A percentile compares a stretch with the other conserved stretches of the same genome.
These are phyloP conservation scores for Vitis rupestris DNA, from an alignment of 164 flowering plant species.

Conservation along the genomic window DNA sequence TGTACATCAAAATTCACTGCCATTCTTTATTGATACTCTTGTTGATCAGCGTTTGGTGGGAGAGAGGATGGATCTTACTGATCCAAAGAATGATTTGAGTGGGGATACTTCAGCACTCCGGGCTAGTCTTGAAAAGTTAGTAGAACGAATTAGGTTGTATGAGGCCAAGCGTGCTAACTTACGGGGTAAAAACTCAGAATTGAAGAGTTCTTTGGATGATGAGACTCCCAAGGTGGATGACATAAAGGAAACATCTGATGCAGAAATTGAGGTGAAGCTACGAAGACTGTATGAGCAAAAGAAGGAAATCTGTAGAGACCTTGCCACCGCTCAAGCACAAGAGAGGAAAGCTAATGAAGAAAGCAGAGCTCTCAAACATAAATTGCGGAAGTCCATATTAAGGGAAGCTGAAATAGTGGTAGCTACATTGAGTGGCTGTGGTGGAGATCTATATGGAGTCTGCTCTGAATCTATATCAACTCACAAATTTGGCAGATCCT, in stretches of 20 bases:
- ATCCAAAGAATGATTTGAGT: slow-evolving; percentile 29
- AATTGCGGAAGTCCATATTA: slow-evolving; percentile 66
- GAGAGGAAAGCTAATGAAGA: slow-evolving; percentile 80
- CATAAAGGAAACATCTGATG: slow-evolving; percentile 55
- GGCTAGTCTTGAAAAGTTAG: slow-evolving; percentile 70
- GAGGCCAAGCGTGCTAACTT: slow-evolving; percentile 83
- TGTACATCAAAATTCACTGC: slow-evolving; percentile 80
- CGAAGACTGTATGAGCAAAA: slow-evolving; percentile 66
- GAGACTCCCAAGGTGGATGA: slow-evolving; percentile 32
- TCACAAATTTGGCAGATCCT: slow-evolving; percentile 48
- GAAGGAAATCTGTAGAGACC: slow-evolving; percentile 60
- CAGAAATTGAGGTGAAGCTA: slow-evolving; percentile 53
- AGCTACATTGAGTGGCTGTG: slow-evolving; percentile 92
- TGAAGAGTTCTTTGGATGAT: slow-evolving; percentile 30
- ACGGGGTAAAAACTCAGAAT: slow-evolving; percentile 39
- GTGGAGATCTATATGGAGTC: slow-evolving; percentile 88
- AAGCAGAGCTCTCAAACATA: slow-evolving; percentile 53
- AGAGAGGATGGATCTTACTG: slow-evolving; percentile 40
- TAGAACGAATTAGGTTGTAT: slow-evolving; percentile 60
- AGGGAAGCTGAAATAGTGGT: slow-evolving; percentile 92
- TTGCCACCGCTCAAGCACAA: slow-evolving; percentile 64
- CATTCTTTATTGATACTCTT: slow-evolving; percentile 88
- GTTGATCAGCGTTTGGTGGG: slow-evolving; percentile 82
- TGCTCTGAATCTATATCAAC: slow-evolving; percentile 66
- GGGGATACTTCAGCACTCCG: slow-evolving; percentile 56